These are phyloP conservation scores for Mycena galopus DNA, from an alignment of 768 basidiomycete species.

Conservation along the genomic window DNA sequence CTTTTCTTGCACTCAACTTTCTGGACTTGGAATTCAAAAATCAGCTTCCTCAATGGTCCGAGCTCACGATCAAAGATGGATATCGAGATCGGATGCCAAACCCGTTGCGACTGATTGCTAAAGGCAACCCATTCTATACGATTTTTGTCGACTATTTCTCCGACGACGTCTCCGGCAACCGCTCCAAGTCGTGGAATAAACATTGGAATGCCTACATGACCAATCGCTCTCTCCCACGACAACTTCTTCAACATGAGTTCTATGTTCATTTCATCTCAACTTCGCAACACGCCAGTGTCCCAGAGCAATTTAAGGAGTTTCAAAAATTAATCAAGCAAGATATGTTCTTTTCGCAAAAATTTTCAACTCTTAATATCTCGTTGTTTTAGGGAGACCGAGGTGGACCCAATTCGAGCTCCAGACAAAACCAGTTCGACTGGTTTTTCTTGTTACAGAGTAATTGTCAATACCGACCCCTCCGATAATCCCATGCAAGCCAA, in stretches of 20 bases:
- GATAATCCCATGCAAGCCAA: constrained; percentile 46
- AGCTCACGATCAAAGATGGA: neutral
- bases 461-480: constrained; percentile 23
- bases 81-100: constrained; percentile 32
- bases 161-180: constrained; percentile 48
- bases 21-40: constrained; percentile 9
- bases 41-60: constrained; percentile 11
- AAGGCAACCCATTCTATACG: neutral
- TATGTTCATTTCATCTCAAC: constrained; percentile 33
- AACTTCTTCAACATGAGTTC: neutral
- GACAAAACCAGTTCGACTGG: constrained; percentile 25
- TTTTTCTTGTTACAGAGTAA: constrained; percentile 18
- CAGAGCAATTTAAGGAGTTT: no score
- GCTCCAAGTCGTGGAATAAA: constrained; percentile 46
- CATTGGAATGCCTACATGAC: neutral
- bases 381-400: constrained; percentile 15
- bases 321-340: neutral
- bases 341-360: no score
- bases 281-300: no score
- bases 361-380: no score
- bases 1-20: constrained; percentile 14
- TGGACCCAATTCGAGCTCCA: constrained; percentile 22
- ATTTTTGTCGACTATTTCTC: constrained; percentile 21
- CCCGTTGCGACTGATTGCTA: constrained; percentile 20
- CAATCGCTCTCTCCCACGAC: neutral